These are phyloP conservation scores for Citrullus amarus DNA, from an alignment of 306 rosid species.

Conservation along the genomic window DNA sequence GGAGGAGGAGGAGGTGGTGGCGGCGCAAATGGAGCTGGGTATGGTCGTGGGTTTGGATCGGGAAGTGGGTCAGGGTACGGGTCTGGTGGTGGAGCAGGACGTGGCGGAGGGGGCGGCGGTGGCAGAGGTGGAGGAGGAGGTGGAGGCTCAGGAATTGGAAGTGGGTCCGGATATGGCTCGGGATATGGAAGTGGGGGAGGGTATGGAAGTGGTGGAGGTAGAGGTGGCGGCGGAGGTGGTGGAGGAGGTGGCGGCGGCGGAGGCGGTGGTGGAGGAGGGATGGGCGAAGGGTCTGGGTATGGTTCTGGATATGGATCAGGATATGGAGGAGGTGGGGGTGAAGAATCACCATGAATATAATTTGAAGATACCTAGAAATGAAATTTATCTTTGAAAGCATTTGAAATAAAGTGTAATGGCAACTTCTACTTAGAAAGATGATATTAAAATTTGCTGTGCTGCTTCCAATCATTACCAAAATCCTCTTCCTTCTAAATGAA, in stretches of 20 bases:
- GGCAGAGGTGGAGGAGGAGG: conserved; percentile 13
- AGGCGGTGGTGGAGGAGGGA: neutral
- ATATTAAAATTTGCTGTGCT: neutral
- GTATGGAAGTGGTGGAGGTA: neutral
- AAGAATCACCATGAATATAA: neutral
- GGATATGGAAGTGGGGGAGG: conserved; percentile 21
- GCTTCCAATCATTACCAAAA: neutral
- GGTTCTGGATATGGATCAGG: conserved; percentile 7
- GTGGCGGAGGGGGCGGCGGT: conserved; percentile 7
- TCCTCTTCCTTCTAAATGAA: neutral
- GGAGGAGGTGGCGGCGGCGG: neutral
- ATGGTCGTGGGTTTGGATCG: conserved; percentile 36
- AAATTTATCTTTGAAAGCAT: neutral
- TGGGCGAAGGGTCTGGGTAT: conserved; percentile 3
- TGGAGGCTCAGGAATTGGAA: conserved; percentile 1
- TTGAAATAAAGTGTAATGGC: neutral
- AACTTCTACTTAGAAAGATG: neutral
- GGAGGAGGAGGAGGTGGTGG: conserved; percentile 36
- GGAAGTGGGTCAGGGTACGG: conserved; percentile 31
- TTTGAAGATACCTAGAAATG: neutral
- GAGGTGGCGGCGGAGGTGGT: neutral
- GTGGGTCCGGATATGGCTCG: conserved; percentile 14
- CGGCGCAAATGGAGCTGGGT: conserved; percentile 32
- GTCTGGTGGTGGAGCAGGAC: neutral
- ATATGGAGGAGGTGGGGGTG: conserved; percentile 11